Evolutionary conservation across 1,284 basidiomycete species (phyloP).

Genomic region (Ceratobasidium sp.): DNA sequence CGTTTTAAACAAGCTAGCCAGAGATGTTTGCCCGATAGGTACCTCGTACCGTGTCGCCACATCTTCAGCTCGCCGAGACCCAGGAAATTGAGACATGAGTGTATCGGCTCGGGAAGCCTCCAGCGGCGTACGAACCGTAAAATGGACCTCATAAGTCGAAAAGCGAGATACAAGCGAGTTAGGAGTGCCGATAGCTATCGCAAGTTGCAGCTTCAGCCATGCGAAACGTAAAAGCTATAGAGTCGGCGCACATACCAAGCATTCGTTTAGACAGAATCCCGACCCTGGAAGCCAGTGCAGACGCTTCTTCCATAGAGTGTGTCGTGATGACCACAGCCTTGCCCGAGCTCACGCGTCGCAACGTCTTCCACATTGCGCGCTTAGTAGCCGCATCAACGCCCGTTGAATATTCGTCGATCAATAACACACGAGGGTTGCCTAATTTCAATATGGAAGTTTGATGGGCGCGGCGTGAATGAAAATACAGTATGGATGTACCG

Average conservation of each 20-base stretch:
- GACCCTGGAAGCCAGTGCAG: conserved; percentile 76
- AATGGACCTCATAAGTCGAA: conserved; percentile 81
- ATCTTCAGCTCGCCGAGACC: conserved; percentile 74
- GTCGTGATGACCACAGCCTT: conserved; percentile 62
- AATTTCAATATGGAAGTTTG: conserved; percentile 14
- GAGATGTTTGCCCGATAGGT: conserved; percentile 57
- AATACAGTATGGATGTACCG: conserved; percentile 58
- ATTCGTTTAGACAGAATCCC: conserved; percentile 75
- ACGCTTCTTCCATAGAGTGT: conserved; percentile 88
- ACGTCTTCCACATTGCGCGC: conserved; percentile 81
- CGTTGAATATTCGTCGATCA: conserved; percentile 86
- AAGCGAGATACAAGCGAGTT: conserved; percentile 70
- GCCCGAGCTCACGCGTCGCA: conserved; percentile 69
- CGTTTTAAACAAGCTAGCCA: conserved; percentile 43
- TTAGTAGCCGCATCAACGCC: conserved; percentile 87
- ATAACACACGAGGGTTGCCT: conserved; percentile 79
- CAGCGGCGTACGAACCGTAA: conserved; percentile 70
- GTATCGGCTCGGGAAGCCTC: conserved; percentile 65
- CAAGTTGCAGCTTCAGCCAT: neutral
- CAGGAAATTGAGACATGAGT: conserved; percentile 70
- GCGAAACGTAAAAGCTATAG: neutral
- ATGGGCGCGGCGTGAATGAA: neutral
- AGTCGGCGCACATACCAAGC: conserved; percentile 61
- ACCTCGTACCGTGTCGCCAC: conserved; percentile 83
- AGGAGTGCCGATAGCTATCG: conserved; percentile 71